A percentile compares a stretch with the other conserved stretches of the same genome.
Conservation (phyloP, 352 stramenopile species). For the Globisporangium mamillatum region DNA sequence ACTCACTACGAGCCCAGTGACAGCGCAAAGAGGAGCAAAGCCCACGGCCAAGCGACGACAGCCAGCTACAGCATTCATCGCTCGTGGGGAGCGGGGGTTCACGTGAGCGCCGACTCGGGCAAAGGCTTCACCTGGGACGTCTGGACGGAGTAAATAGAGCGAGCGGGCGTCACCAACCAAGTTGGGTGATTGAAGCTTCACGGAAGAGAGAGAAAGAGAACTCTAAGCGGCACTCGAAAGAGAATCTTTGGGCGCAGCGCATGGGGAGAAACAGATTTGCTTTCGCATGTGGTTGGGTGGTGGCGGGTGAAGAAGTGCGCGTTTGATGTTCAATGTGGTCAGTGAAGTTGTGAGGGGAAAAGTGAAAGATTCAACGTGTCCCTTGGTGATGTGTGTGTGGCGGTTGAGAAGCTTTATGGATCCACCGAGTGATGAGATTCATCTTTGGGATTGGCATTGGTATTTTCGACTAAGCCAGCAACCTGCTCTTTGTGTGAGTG, state of each 20-base stretch:
- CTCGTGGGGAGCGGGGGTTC: neutral
- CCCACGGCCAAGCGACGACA: neutral
- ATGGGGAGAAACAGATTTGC: neutral
- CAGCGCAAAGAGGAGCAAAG: neutral
- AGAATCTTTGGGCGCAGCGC: neutral
- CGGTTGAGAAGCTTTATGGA: neutral
- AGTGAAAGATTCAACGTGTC: neutral
- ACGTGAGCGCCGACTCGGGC: neutral
- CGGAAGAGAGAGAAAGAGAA: neutral
- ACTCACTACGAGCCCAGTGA: neutral
- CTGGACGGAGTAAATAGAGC: neutral
- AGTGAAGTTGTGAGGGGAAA: neutral
- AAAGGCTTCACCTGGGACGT: neutral
- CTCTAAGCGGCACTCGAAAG: neutral
- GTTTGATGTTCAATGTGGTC: conserved; percentile 5
- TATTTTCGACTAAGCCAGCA: conserved; percentile 1
- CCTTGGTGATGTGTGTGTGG: neutral
- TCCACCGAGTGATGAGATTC: neutral
- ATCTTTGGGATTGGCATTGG: neutral
- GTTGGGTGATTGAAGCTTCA: conserved; percentile 3
- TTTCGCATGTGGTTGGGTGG: neutral
- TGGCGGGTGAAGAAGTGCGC: neutral
- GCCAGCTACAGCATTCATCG: neutral
- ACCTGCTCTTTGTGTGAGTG: neutral
- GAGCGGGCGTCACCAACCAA: neutral